phyloP scores from a whole-genome alignment of 495 filamentous ascomycete species.

The Hyaloscypha variabilis region DNA sequence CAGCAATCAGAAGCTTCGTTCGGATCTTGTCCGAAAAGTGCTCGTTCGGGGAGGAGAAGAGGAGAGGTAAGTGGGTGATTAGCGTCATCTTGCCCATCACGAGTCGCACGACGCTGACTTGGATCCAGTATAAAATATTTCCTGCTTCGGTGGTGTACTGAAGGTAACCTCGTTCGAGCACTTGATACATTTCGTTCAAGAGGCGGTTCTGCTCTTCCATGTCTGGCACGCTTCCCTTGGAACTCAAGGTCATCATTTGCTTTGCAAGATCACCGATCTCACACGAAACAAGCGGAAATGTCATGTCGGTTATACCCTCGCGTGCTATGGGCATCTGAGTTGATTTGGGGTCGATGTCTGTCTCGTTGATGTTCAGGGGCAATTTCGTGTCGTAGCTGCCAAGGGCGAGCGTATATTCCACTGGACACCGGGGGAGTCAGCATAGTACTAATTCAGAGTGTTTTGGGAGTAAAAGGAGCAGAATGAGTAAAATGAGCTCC shows the following conservation, averaged over 20 bases:
- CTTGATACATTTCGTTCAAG: constrained; percentile 44
- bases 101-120: constrained; percentile 43
- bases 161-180: constrained; percentile 46
- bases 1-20: constrained; percentile 42
- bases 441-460: too few relatives aligned
- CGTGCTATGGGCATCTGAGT: constrained; percentile 58
- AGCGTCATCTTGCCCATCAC: constrained; percentile 49
- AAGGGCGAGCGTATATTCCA: constrained; percentile 70
- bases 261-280: constrained; percentile 51
- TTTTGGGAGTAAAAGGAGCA: too few relatives aligned
- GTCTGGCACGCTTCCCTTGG: constrained; percentile 28
- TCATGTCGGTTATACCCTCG: constrained; percentile 71
- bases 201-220: constrained; percentile 48
- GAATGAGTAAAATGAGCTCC: too few relatives aligned
- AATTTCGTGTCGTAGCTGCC: constrained; percentile 70
- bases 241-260: constrained; percentile 41
- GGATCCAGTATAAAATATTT: constrained; percentile 46
- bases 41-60: constrained; percentile 38
- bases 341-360: constrained; percentile 64
- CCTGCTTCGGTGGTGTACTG: constrained; percentile 37
- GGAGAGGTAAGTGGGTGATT: constrained; percentile 46
- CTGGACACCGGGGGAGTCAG: too few relatives aligned
- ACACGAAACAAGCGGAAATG: constrained; percentile 52
- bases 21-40: constrained; percentile 39
- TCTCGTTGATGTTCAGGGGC: constrained; percentile 78